Conservation (phyloP, 106 monocot species). For the Acorus gramineus region DNA sequence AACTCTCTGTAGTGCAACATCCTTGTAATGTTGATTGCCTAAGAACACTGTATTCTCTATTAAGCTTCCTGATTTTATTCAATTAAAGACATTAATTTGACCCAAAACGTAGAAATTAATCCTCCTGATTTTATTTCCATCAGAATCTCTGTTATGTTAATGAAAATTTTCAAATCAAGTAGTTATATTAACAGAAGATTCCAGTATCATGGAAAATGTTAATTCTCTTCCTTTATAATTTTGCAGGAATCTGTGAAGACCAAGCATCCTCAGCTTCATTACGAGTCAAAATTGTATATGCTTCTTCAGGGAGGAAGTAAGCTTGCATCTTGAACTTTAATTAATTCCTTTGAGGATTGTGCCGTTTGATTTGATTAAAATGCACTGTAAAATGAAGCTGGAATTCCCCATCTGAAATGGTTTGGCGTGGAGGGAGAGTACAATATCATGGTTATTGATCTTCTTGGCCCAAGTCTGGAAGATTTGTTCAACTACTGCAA, state of each 20-base stretch:
- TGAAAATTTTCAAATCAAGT: neutral
- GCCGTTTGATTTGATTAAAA: neutral
- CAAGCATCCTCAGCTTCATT: constrained; percentile 92
- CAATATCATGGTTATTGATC: constrained; percentile 82
- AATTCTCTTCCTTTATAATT: neutral
- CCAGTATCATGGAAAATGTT: neutral
- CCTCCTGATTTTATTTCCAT: no score
- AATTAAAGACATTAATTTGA: no score
- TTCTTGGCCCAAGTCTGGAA: constrained; percentile 84
- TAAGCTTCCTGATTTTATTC: no score
- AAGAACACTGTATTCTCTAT: no score
- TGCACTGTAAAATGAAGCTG: constrained; percentile 36
- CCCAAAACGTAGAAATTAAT: no score
- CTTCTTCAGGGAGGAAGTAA: constrained; percentile 96
- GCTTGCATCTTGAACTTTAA: constrained; percentile 3
- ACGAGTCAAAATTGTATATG: constrained; percentile 91
- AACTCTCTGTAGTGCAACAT: no score
- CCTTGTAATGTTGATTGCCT: no score
- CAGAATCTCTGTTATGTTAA: no score
- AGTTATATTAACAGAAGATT: neutral
- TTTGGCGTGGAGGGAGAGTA: constrained; percentile 75
- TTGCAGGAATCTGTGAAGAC: constrained; percentile 69
- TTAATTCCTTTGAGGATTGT: constrained; percentile 2
- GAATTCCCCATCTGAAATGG: constrained; percentile 70
- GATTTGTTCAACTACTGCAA: constrained; percentile 78